Percentiles rank a stretch among this genome's conserved stretches.
These are phyloP conservation scores for Corinectria fuckeliana DNA, from an alignment of 2,329 filamentous ascomycete genomes.

Conservation along the genomic window DNA sequence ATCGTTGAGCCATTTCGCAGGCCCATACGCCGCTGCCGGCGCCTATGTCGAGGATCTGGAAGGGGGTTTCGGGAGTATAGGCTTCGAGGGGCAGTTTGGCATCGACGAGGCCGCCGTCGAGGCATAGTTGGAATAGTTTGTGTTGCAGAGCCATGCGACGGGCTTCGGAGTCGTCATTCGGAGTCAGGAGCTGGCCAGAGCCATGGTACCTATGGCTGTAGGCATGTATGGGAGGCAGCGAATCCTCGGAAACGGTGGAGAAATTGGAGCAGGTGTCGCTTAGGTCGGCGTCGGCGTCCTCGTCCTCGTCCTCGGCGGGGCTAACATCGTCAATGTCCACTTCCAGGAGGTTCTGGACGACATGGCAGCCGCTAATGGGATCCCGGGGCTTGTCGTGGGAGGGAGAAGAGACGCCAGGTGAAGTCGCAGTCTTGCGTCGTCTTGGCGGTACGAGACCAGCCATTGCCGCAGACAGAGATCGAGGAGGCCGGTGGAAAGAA, in stretches of 20 bases:
- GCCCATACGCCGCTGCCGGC: slow-evolving; percentile 53
- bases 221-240: slow-evolving; percentile 42
- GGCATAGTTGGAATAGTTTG: slow-evolving; percentile 44
- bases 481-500: slow-evolving; percentile 4
- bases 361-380: slow-evolving; percentile 9
- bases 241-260: slow-evolving; percentile 45
- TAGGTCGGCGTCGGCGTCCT: slow-evolving; percentile 34
- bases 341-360: slow-evolving; percentile 11
- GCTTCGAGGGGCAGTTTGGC: slow-evolving; percentile 41
- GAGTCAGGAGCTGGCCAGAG: slow-evolving; percentile 42
- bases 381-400: slow-evolving; percentile 15
- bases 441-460: slow-evolving; percentile 2
- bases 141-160: slow-evolving; percentile 43
- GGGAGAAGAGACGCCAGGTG: background rate
- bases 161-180: slow-evolving; percentile 45
- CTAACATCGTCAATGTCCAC: slow-evolving; percentile 21
- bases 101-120: slow-evolving; percentile 41
- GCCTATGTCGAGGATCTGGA: slow-evolving; percentile 50
- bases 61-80: slow-evolving; percentile 25
- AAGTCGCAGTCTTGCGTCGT: background rate
- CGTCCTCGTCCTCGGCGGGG: slow-evolving; percentile 33
- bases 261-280: slow-evolving; percentile 43
- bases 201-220: slow-evolving; percentile 48
- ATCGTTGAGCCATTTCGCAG: slow-evolving; percentile 49
- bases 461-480: slow-evolving; percentile 24